Evolutionary conservation across 2,329 filamentous ascomycete genomes (phyloP).

Genomic region (Herpotrichia juniperi): DNA sequence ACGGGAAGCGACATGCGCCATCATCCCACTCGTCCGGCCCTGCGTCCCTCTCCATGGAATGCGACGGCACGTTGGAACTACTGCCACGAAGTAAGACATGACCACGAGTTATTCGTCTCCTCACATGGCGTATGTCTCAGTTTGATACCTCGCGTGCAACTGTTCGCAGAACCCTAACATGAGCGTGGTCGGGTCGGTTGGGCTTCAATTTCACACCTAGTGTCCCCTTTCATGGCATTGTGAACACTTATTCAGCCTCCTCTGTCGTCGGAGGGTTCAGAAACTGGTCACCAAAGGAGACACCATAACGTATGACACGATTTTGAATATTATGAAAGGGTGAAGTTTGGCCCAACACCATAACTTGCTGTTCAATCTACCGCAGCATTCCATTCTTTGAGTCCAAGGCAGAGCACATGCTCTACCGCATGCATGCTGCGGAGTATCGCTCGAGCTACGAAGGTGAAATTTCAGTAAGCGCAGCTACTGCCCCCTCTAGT

Average conservation of each 20-base stretch:
- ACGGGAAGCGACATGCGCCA: background rate
- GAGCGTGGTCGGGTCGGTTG: conserved; percentile 7
- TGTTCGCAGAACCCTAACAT: background rate
- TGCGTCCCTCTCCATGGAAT: conserved; percentile 5
- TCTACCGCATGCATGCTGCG: background rate
- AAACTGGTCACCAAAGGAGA: background rate
- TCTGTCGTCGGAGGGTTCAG: background rate
- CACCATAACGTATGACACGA: background rate
- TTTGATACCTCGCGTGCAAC: conserved; percentile 10
- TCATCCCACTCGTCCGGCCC: background rate
- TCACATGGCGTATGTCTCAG: conserved; percentile 3
- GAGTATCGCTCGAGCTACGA: background rate
- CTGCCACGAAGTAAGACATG: conserved; percentile 24
- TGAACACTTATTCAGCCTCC: background rate
- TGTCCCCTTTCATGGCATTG: background rate
- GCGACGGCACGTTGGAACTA: conserved; percentile 5
- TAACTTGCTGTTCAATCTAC: background rate
- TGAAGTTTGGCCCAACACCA: background rate
- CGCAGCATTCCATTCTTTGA: background rate
- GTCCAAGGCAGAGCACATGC: background rate
- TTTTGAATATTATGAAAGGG: background rate
- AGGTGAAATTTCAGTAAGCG: background rate
- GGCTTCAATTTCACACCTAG: background rate
- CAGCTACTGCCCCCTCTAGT: background rate
- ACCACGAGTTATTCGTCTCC: conserved; percentile 5